Evolutionary conservation across 495 filamentous ascomycete species (phyloP), one percentile per base, ranked within the genome.

Genomic region (Clohesyomyces aquaticus): DNA sequence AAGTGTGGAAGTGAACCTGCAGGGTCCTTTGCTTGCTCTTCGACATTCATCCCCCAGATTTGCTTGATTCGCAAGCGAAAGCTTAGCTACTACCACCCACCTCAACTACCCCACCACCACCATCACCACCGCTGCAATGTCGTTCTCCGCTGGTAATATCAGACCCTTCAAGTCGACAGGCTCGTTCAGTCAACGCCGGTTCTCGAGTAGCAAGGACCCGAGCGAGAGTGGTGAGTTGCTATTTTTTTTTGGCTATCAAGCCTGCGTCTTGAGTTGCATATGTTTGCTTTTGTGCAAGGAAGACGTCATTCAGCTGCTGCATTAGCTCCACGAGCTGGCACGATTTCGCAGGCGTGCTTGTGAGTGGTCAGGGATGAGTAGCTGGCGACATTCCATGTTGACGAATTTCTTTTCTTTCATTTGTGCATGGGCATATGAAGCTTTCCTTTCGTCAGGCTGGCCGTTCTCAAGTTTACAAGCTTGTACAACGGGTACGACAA

Each of bases 181-280:
- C n/a, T 23, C 47, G 12, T 51, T 49, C 46, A 66, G 57, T 16
- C 63, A 70, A 25, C 35, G 71, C 50, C 52, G 71, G 19, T 73
- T 73, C 32, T 72, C 69, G 2, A 59, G 60, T 1, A 56, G 43
- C 27, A 73, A 73, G 41, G 64, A 67, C 23, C 59, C 60, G 1
- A 68, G 54, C 29, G 71, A 71, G 12, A 73, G 54, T 57, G 71
- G 71, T 73, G 62, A 59, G 71, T 59, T 29, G 41, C 32, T 6
- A 38, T 6, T 38, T 14, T n/a, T n/a, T n/a, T n/a, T n/a, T n/a
- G n/a, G n/a, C n/a, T n/a, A n/a, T n/a, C n/a, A n/a, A n/a, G n/a
- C n/a, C n/a, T n/a, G n/a, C n/a, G n/a, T n/a, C n/a, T n/a, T n/a
- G n/a, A n/a, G n/a, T n/a, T n/a, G n/a, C n/a, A n/a, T n/a, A n/a